Conservation (phyloP, 108 stramenopile species). For the Nitzschia putrida region DNA sequence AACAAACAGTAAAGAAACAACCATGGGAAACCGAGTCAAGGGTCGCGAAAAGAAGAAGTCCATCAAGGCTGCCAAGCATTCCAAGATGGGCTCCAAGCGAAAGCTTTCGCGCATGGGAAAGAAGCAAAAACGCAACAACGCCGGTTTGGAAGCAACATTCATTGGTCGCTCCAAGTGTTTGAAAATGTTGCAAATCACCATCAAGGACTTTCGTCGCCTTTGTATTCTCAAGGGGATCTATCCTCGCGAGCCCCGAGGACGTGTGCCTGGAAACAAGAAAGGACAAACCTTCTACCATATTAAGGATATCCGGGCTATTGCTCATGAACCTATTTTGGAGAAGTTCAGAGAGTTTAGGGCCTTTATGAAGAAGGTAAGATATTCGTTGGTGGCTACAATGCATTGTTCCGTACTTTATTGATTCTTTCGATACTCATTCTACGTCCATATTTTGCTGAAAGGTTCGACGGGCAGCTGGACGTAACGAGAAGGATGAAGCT, state of each 20-base stretch:
- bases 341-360: slow-evolving; percentile 96
- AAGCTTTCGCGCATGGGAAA: slow-evolving; percentile 98
- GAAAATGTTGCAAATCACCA: slow-evolving; percentile 90
- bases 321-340: slow-evolving; percentile 96
- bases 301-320: slow-evolving; percentile 94
- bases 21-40: slow-evolving; percentile 88
- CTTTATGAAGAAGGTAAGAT: slow-evolving; percentile 90
- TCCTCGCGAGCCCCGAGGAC: slow-evolving; percentile 91
- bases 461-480: slow-evolving; percentile 71
- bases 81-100: slow-evolving; percentile 88
- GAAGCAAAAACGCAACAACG: slow-evolving; percentile 85
- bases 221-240: slow-evolving; percentile 99
- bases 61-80: slow-evolving; percentile 87
- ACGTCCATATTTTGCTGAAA: slow-evolving; percentile 19
- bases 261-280: slow-evolving; percentile 88
- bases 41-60: slow-evolving; percentile 84
- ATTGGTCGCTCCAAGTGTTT: slow-evolving; percentile 90
- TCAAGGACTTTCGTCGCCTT: slow-evolving; percentile 97
- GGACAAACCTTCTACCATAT: slow-evolving; percentile 96
- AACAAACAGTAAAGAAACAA: background rate
- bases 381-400: background rate
- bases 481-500: slow-evolving; percentile 90
- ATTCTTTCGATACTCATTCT: no score
- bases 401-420: background rate
- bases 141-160: slow-evolving; percentile 94